Evolutionary conservation across 2,329 filamentous ascomycete genomes (phyloP), one percentile per base, ranked within the genome.

Genomic region (Venturia carpophila): DNA sequence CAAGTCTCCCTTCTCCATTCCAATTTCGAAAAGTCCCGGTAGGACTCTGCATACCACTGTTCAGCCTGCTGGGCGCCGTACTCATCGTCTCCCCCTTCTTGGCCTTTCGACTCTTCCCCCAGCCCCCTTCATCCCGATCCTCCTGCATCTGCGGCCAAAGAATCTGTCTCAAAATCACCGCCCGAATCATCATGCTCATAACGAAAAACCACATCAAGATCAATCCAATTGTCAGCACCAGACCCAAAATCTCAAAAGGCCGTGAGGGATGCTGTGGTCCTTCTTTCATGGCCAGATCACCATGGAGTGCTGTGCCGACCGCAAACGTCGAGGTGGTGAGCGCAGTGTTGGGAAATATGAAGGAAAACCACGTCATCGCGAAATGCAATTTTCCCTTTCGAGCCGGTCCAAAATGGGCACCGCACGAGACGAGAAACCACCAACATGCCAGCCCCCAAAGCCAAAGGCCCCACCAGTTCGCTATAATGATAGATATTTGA

Each of bases 281-380:
- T 7, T 47, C 21, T 15, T 43, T 1, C 1, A 41, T 9, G 15
- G 64, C 34, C 17, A 42, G 15, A 41, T 75, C 73, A 68, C 80
- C 84, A 1, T 82, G 75, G 56, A 90, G 84, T 0, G 85, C 85
- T 11, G 81, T 79, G 0, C 84, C 88, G 62, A 94, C 82, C 1
- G 87, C 84, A 68, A 89, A 86, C 0, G 90, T 94, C 0, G 89
- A 88, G 0, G 87, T 89, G 45, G 83, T 83, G 66, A 91, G 76
- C 0, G 88, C 89, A 0, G 89, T 92, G 69, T 92, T 91, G 1
- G 90, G 89, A 71, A 92, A 92, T 5, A 92, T 82, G 74, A 92
- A 93, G 3, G 86, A 90, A 75, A 88, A 94, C 87, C 90, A 95
- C 1, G 87, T 90, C 89, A 94, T 92, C 21, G 89, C 87, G 71